These are phyloP conservation scores for Corymbia calophylla DNA, from an alignment of 441 rosid genomes.

Conservation along the genomic window DNA sequence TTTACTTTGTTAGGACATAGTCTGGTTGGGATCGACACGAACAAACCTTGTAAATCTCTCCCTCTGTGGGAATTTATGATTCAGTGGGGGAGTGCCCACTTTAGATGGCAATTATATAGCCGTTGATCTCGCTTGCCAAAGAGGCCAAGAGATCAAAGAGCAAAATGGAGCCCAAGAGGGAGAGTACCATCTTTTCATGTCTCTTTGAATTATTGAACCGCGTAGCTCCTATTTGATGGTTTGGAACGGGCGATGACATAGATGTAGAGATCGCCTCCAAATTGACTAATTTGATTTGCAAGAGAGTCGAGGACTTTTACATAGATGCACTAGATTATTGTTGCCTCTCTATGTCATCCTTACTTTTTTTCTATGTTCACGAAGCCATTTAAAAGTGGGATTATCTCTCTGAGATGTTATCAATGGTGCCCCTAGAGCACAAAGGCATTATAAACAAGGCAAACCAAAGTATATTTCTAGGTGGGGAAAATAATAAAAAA, in stretches of 20 bases:
- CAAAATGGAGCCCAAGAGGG: background rate
- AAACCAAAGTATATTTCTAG: background rate
- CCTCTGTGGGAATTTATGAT: background rate
- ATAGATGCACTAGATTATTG: background rate
- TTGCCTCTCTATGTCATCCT: background rate
- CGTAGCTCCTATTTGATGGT: background rate
- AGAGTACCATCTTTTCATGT: background rate
- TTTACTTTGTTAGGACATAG: background rate
- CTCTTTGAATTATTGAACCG: background rate
- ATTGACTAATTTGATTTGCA: background rate
- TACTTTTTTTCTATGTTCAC: background rate
- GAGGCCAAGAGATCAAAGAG: background rate
- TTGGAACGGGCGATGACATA: background rate
- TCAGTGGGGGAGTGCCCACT: background rate
- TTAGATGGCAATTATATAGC: background rate
- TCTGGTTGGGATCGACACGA: constrained; percentile 11
- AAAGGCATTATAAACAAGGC: constrained; percentile 18
- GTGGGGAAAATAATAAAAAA: background rate
- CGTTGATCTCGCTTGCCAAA: background rate
- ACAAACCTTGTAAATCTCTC: background rate
- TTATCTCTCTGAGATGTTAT: background rate
- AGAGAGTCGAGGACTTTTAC: background rate
- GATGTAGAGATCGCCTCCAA: background rate
- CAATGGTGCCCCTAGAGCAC: background rate
- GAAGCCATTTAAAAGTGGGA: background rate